Conservation (phyloP, 148 eudicot species). For the Rhododendron ferrugineum region DNA sequence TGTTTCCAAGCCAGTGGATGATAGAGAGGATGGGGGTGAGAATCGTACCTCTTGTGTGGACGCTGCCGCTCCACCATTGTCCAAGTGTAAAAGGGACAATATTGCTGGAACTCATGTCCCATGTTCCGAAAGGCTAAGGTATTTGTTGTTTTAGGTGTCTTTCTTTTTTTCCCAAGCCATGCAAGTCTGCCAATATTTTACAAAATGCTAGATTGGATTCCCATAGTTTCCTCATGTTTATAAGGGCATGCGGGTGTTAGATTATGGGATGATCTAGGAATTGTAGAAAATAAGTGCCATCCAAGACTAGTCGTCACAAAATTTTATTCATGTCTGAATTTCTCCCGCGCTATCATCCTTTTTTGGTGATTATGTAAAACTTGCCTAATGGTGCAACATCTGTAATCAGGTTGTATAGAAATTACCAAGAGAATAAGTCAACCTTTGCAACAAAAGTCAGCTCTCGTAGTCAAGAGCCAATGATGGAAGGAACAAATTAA, state of each 20-base stretch:
- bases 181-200: background rate
- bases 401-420: background rate
- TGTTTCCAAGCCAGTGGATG: slow-evolving; percentile 14
- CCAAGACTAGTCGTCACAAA: background rate
- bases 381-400: slow-evolving; percentile 4
- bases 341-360: background rate
- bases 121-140: slow-evolving; percentile 15
- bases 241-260: slow-evolving; percentile 2
- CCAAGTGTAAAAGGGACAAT: background rate
- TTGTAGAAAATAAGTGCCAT: background rate
- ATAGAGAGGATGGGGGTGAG: slow-evolving; percentile 9
- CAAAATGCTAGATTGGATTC: background rate
- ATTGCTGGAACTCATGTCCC: background rate
- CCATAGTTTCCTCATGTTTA: background rate
- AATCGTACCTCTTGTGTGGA: background rate
- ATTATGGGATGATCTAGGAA: background rate
- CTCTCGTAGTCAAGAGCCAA: background rate
- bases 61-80: background rate
- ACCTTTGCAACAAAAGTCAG: background rate
- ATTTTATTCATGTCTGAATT: background rate
- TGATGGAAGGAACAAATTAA: background rate
- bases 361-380: background rate
- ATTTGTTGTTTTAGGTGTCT: background rate
- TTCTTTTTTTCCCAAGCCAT: background rate
- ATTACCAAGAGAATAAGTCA: background rate